phyloP scores from a whole-genome alignment of 805 yeast species.

The Starmerella floris region DNA sequence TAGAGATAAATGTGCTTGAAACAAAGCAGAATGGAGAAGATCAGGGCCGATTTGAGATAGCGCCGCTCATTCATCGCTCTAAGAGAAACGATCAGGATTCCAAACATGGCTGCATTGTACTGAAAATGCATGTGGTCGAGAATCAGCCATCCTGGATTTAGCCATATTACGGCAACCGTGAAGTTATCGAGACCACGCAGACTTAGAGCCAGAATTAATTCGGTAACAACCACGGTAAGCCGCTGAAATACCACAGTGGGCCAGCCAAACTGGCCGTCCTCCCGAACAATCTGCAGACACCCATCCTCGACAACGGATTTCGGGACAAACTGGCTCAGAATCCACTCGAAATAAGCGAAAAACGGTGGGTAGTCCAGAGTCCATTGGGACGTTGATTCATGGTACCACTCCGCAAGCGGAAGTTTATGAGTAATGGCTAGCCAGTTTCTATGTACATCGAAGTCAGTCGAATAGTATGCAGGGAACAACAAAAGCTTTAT shows the following conservation, averaged over 20 bases:
- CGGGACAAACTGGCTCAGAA: conserved; percentile 61
- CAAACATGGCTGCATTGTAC: conserved; percentile 89
- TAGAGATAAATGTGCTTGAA: conserved; percentile 90
- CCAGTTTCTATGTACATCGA: conserved; percentile 97
- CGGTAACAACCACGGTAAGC: conserved; percentile 63
- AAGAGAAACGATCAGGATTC: conserved; percentile 60
- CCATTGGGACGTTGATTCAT: conserved; percentile 73
- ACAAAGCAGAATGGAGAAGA: conserved; percentile 68
- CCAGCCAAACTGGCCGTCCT: conserved; percentile 52
- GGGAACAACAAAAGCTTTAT: conserved; percentile 43
- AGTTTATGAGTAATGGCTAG: conserved; percentile 70
- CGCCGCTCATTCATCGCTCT: conserved; percentile 50
- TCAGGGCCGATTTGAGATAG: conserved; percentile 41
- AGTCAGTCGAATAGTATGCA: conserved; percentile 87
- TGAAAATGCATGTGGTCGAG: conserved; percentile 96
- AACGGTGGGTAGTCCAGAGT: conserved; percentile 96
- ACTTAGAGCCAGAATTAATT: conserved; percentile 47
- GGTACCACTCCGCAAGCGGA: conserved; percentile 73
- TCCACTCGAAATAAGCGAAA: conserved; percentile 90
- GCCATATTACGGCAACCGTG: conserved; percentile 63
- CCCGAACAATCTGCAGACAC: conserved; percentile 49
- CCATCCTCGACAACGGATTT: conserved; percentile 52
- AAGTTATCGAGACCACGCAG: conserved; percentile 24
- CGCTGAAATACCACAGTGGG: conserved; percentile 80
- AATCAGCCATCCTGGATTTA: conserved; percentile 81